These are phyloP conservation scores for Ceratobasidium sp. DNA, from an alignment of 1,284 basidiomycete genomes.

Conservation along the genomic window DNA sequence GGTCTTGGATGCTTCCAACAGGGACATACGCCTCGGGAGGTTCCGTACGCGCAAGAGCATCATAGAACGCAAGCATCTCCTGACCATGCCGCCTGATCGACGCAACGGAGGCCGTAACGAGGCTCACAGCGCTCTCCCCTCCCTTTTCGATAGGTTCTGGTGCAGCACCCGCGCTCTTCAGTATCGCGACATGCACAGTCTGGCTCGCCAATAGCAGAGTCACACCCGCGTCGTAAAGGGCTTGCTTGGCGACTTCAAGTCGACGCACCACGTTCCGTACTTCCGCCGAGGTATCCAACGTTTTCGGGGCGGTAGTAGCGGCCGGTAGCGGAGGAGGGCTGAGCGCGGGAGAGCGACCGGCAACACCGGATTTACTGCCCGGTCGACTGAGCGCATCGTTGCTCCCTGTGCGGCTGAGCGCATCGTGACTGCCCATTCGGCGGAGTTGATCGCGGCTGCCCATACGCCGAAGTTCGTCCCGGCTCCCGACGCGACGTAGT, in stretches of 20 bases:
- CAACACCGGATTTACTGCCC: neutral
- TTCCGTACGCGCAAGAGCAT: constrained; percentile 15
- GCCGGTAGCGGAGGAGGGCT: neutral
- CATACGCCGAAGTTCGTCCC: constrained; percentile 29
- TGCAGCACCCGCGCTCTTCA: constrained; percentile 52
- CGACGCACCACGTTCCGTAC: constrained; percentile 72
- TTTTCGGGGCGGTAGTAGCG: neutral
- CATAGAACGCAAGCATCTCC: constrained; percentile 18
- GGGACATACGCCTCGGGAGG: constrained; percentile 22
- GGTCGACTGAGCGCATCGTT: constrained; percentile 16
- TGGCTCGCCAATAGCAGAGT: constrained; percentile 69
- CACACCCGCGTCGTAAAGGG: constrained; percentile 76
- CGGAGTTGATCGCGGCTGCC: constrained; percentile 35
- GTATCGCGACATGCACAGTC: constrained; percentile 58
- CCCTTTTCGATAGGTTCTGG: neutral
- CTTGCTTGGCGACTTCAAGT: constrained; percentile 74
- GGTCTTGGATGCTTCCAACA: neutral
- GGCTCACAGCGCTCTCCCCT: constrained; percentile 26
- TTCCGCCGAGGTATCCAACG: constrained; percentile 26
- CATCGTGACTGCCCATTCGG: constrained; percentile 32
- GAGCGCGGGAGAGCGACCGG: constrained; percentile 2
- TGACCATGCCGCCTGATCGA: constrained; percentile 13
- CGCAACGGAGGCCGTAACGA: constrained; percentile 21
- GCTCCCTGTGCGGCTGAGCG: constrained; percentile 21
- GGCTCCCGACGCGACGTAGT: constrained; percentile 11